Base-by-base conservation (phyloP, 2,329 filamentous ascomycete genomes). In the Aspergillus hiratsukae region DNA sequence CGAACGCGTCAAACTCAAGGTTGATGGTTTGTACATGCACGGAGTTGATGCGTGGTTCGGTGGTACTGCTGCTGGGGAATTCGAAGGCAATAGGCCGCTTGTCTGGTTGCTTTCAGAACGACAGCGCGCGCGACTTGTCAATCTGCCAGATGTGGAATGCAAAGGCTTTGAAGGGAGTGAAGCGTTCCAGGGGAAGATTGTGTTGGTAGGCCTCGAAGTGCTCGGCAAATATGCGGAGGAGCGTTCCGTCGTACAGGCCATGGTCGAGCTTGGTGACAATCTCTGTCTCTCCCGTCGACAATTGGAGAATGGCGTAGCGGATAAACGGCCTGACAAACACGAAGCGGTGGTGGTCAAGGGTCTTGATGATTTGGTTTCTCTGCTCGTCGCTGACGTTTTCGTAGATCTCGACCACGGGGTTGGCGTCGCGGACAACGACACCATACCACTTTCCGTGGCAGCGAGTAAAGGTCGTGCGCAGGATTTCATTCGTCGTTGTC, bases 151-250 rank as follows among this genome's bases (percentile, higher is more conserved):
- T 55, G 54, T 67, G 62, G 31, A 61, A 55, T 4, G 59, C 61
- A 57, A 72, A 72, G 35, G 66, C 58, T 25, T 64, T 60, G 61
- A 72, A 71, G 21, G 56, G 55, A 40, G 56, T 55, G 50, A 35
- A 51, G 59, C 48, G 17, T 59, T 50, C 52, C 7, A 54, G 17
- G 1, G 49, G 23, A 23, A 58, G 58, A 21, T 60, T 46, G 51
- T 56, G 57, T 23, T 71, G 58, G 14, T 45, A 45, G 3, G 70
- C 63, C 4, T 56, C 58, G 51, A 72, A 73, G 8, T 75, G 68
- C 17, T 68, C 66, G 55, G 69, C 72, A 41, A 75, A 74, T 28
- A 74, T 67, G 29, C 71, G 71, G 28, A 75, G 64, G 1, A 75
- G 59, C 3, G 72, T 75, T 1, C 73, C 72, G 55, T 74, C 72